Percentiles rank a stretch among this genome's conserved stretches.
phyloP scores from a whole-genome alignment of 2,329 filamentous ascomycete species.

The Helminthosporium solani region DNA sequence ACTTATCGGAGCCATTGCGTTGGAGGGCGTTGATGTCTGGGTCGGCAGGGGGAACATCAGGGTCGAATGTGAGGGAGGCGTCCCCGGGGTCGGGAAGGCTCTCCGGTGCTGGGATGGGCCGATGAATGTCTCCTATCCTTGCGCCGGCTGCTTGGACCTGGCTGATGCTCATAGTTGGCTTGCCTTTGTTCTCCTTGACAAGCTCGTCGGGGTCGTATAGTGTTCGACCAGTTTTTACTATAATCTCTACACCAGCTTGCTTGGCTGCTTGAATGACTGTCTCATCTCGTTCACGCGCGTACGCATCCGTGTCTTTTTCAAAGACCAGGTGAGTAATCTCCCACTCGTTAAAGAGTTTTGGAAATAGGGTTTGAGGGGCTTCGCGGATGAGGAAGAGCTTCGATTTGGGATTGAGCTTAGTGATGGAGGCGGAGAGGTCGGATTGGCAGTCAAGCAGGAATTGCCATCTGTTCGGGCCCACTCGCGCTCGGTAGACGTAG shows the following conservation, averaged over 20 bases:
- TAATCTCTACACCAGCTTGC: constrained; percentile 66
- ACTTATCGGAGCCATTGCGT: constrained; percentile 56
- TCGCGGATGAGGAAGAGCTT: constrained; percentile 73
- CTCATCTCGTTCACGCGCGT: constrained; percentile 65
- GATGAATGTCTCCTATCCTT: constrained; percentile 62
- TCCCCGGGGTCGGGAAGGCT: constrained; percentile 65
- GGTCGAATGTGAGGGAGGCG: constrained; percentile 60
- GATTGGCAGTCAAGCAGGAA: constrained; percentile 71
- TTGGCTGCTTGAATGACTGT: constrained; percentile 60
- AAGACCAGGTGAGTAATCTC: constrained; percentile 74
- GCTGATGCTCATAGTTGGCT: constrained; percentile 72
- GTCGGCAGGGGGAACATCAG: constrained; percentile 51
- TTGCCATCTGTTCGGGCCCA: constrained; percentile 72
- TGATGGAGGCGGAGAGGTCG: constrained; percentile 67
- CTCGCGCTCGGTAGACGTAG: constrained; percentile 71
- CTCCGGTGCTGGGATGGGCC: constrained; percentile 61
- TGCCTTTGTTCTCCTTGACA: constrained; percentile 63
- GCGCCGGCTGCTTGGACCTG: constrained; percentile 63
- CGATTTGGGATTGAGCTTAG: constrained; percentile 67
- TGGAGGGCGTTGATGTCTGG: constrained; percentile 63
- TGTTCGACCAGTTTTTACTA: constrained; percentile 65
- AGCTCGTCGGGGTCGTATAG: constrained; percentile 73
- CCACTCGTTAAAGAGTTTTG: constrained; percentile 73
- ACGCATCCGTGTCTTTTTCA: constrained; percentile 76
- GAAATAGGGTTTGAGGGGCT: constrained; percentile 68